These are phyloP conservation scores for Colletotrichum viniferum DNA, from an alignment of 2,329 filamentous ascomycete genomes.

Conservation along the genomic window DNA sequence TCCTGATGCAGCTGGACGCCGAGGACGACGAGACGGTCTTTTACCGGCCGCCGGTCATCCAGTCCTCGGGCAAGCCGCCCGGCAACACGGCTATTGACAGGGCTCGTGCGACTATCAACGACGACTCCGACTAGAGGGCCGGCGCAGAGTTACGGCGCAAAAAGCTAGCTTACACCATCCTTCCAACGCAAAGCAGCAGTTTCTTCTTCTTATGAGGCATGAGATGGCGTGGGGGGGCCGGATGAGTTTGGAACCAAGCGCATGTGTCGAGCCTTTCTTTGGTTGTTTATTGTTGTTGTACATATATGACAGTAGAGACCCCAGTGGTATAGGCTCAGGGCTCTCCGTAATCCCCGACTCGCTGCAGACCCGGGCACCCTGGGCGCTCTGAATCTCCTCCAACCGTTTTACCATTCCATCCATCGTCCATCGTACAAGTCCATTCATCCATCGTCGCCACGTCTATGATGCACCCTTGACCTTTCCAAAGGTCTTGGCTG, in stretches of 20 bases:
- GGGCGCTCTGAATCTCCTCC: background rate
- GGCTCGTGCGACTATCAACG: conserved; percentile 62
- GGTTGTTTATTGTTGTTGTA: conserved; percentile 21
- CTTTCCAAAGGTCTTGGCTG: conserved; percentile 33
- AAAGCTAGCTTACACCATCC: background rate
- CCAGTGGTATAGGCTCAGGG: background rate
- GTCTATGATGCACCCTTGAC: conserved; percentile 47
- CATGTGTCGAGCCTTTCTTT: conserved; percentile 2
- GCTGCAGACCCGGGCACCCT: background rate
- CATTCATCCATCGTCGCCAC: conserved; percentile 27
- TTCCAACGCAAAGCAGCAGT: background rate
- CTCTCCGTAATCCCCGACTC: conserved; percentile 16
- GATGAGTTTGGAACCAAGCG: background rate
- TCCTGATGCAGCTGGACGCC: conserved; percentile 92
- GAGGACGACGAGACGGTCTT: conserved; percentile 82
- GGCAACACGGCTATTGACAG: conserved; percentile 66
- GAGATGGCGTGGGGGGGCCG: background rate
- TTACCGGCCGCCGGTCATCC: conserved; percentile 66
- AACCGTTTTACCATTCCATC: background rate
- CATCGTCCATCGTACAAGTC: conserved; percentile 12
- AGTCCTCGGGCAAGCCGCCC: conserved; percentile 50
- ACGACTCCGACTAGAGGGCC: conserved; percentile 59
- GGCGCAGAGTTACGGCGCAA: conserved; percentile 2
- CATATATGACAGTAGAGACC: conserved; percentile 25
- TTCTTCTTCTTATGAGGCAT: conserved; percentile 1